Base-by-base conservation (phyloP, 192 early-diverging fungal species). In the Podila clonocystis region DNA sequence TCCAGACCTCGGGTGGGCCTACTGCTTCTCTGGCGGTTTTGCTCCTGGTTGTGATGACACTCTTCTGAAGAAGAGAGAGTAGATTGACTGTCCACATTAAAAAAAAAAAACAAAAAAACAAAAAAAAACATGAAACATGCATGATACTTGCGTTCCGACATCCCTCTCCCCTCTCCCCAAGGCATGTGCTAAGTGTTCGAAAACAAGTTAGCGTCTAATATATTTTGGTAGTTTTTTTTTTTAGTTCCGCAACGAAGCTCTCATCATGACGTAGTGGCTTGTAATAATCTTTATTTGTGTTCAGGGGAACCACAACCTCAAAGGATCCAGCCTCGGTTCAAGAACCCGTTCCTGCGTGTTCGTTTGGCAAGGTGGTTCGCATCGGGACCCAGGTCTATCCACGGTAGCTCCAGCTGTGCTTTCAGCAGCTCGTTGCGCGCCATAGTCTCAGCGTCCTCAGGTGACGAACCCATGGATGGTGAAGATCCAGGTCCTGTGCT, bases 1-100 rank as follows among this genome's bases (percentile, higher is more conserved):
- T 68, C 49, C 57, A 74, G 45, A 76, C 45, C 26, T 70, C 75
- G 13, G 64, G 75, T 29, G 75, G 75, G 19, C 69, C 75, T 9
- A 71, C 58, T 9, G 65, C 70, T 17, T 65, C 75, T 0, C 62
- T 79, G 22, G 59, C 61, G 0, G 52, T 72, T 33, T 50, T 79
- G 22, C 61, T 79, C 59, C 60, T 72, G 12, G 50, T 58, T 8
- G 50, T 72, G 0, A 50, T 79, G 70, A 64, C 68, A 24, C 52
- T 55, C 11, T 55, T 55, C 52, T 55, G 41, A 36, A 9, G 34
- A 24, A 24, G 6, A 0, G 19, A 24, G 5, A 22, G 52, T 55
- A 55, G 41, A 45, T 45, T 4, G 0, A 1, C 34, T 36, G 34
- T 36, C 34, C 31, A 28, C 70, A 50, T 77, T 77, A 17, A 70